Conservation (phyloP, 208 protist species). For the Lotmaria passim region DNA sequence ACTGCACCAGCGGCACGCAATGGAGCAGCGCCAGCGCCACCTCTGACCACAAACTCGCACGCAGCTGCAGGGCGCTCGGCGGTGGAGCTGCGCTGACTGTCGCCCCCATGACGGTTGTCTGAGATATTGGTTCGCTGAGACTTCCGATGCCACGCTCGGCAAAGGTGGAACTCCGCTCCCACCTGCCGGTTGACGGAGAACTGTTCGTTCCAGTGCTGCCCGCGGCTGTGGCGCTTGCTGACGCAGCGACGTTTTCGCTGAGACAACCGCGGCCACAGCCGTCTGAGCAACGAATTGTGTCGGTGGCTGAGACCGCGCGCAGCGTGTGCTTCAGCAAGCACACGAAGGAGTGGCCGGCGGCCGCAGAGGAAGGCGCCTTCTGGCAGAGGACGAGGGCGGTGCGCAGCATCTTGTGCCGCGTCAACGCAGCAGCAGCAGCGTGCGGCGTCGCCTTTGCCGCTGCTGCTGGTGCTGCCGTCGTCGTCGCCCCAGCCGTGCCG, state of each 20-base stretch:
- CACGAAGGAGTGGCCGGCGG: constrained; percentile 33
- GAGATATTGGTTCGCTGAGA: background rate
- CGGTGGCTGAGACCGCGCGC: constrained; percentile 25
- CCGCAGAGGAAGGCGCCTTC: constrained; percentile 14
- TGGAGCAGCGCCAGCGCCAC: constrained; percentile 48
- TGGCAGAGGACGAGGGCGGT: constrained; percentile 31
- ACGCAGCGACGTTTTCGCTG: background rate
- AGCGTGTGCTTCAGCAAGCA: constrained; percentile 35
- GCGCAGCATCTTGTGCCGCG: constrained; percentile 30
- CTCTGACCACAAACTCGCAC: constrained; percentile 24
- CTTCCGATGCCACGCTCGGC: background rate
- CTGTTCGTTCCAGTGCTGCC: background rate
- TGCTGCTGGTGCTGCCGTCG: background rate
- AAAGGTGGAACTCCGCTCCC: background rate
- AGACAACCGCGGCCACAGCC: background rate
- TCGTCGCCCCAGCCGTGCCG: no score
- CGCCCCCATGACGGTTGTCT: background rate
- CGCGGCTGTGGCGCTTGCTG: background rate
- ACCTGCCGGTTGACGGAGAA: background rate
- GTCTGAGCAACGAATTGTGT: constrained; percentile 23
- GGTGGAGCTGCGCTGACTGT: background rate
- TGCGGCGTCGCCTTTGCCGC: background rate
- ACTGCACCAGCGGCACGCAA: constrained; percentile 38
- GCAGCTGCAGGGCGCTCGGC: constrained; percentile 11
- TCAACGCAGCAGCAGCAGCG: background rate